Base-by-base conservation (phyloP, 768 basidiomycete genomes). In the Udeniomyces megalosporus region DNA sequence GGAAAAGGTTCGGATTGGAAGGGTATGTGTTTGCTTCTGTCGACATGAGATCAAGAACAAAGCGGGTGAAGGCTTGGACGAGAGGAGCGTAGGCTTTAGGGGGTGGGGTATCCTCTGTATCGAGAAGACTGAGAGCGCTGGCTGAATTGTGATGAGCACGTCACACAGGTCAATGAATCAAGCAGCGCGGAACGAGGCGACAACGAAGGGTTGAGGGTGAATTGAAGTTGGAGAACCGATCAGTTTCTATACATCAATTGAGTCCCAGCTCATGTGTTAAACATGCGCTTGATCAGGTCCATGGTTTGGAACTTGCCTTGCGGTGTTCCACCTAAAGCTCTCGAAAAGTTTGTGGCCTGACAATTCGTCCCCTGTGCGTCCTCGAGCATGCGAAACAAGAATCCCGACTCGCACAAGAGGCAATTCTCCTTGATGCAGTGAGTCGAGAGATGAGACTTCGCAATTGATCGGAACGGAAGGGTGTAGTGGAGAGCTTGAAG, bases 261-360 rank as follows among this genome's bases (percentile, higher is more conserved):
- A n/a, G n/a, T n/a, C n/a, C n/a, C n/a, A n/a, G n/a, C n/a, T n/a
- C n/a, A n/a, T n/a, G n/a, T n/a, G n/a, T n/a, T n/a, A n/a, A n/a
- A n/a, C n/a, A n/a, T n/a, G n/a, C n/a, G n/a, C n/a, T n/a, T n/a
- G n/a, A n/a, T n/a, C n/a, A n/a, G n/a, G n/a, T n/a, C n/a, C n/a
- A n/a, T n/a, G n/a, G n/a, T n/a, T n/a, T n/a, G n/a, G n/a, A n/a
- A 68, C 73, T 55, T 68, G 91, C 91, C 82, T 74, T 91, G 88
- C 6, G 88, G 86, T 34, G 91, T 80, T 2, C 88, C 83, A 20
- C 87, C 84, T 49, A 96, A 86, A 2, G 90, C 86, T 73, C 89
- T 85, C 72, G 91, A 97, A 69, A 96, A 99, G 72, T 99, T 99
- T 72, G 85, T 91, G 5, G 91, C 83, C 72, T 97, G 93, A 69